Percentiles rank a stretch among this genome's conserved stretches.
phyloP scores from a whole-genome alignment of 345 rosid genomes.

The Hibiscus tridactylites region DNA sequence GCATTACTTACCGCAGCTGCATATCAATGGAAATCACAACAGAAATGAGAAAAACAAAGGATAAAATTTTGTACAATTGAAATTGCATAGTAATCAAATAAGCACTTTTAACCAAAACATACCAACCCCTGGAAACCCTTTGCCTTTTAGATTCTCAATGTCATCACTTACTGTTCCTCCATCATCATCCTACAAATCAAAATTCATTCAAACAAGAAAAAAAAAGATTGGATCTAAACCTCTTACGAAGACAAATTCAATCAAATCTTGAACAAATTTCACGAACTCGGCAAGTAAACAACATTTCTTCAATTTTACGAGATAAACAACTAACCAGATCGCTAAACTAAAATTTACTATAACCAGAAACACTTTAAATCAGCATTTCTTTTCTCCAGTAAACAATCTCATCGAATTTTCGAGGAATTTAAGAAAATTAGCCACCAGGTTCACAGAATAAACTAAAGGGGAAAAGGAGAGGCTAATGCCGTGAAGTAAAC shows the following conservation, averaged over 20 bases:
- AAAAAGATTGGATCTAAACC: neutral
- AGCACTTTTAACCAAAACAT: neutral
- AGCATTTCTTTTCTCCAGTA: neutral
- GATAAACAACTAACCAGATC: neutral
- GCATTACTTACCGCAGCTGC: conserved; percentile 34
- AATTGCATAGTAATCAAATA: conserved; percentile 1
- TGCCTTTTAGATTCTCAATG: conserved; percentile 34
- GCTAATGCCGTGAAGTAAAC: neutral
- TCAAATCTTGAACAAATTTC: neutral
- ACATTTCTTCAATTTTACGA: neutral
- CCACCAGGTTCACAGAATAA: neutral
- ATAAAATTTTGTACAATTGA: neutral
- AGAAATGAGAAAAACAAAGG: neutral
- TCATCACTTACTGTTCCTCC: conserved; percentile 25
- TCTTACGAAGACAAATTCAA: neutral
- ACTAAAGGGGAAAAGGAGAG: neutral
- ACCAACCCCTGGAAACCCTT: conserved; percentile 24
- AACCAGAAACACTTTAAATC: neutral
- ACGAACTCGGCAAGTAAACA: neutral
- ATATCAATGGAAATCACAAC: conserved; percentile 14
- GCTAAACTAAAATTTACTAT: neutral
- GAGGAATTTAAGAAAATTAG: neutral
- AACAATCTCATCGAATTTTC: neutral
- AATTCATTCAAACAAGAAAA: neutral
- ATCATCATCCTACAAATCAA: conserved; percentile 31